phyloP scores from a whole-genome alignment of 2,329 filamentous ascomycete species.

The Scortechinia acanthostroma region DNA sequence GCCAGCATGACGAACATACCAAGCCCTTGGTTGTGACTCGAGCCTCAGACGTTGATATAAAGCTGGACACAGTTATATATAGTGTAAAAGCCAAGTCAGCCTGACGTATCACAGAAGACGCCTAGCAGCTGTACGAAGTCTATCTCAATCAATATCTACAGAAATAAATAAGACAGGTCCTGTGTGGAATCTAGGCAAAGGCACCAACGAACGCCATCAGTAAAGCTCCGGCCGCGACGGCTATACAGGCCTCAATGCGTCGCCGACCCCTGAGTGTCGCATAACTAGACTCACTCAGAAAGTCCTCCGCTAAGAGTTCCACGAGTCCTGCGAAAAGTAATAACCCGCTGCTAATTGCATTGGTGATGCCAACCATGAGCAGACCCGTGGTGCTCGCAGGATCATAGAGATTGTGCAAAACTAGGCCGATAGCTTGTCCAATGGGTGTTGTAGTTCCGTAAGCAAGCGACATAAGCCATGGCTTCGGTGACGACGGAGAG shows the following conservation, averaged over 20 bases:
- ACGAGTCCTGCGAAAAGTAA: constrained; percentile 78
- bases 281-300: constrained; percentile 71
- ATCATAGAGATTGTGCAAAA: constrained; percentile 74
- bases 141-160: too few relatives aligned
- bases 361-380: constrained; percentile 80
- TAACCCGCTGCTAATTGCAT: constrained; percentile 75
- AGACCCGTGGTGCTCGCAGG: constrained; percentile 70
- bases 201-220: constrained; percentile 69
- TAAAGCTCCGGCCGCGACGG: constrained; percentile 56
- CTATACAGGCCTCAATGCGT: constrained; percentile 52
- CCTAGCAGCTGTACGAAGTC: too few relatives aligned
- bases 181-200: constrained; percentile 66
- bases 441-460: constrained; percentile 74
- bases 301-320: constrained; percentile 79
- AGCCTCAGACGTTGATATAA: too few relatives aligned
- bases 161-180: too few relatives aligned
- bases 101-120: too few relatives aligned
- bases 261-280: constrained; percentile 52
- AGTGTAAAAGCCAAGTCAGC: too few relatives aligned
- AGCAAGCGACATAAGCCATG: constrained; percentile 76
- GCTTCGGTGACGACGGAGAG: constrained; percentile 63
- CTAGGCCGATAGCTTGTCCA: constrained; percentile 74
- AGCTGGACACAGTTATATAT: too few relatives aligned
- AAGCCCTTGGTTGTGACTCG: too few relatives aligned
- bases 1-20: too few relatives aligned